These are phyloP conservation scores for Colletotrichum higginsianum DNA, from an alignment of 2,329 filamentous ascomycete species.

Conservation along the genomic window DNA sequence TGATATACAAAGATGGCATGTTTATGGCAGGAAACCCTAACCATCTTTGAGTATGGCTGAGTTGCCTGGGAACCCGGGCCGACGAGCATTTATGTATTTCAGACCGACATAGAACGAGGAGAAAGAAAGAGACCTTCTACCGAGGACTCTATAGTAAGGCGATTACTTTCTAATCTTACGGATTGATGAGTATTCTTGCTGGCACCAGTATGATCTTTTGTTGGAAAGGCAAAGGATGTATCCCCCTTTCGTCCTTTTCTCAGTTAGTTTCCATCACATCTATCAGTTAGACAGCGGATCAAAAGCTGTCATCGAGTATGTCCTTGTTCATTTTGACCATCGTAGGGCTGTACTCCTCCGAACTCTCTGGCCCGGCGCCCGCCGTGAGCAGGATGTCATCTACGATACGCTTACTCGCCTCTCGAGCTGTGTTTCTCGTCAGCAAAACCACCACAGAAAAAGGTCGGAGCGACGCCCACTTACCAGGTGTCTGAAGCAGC, in stretches of 20 bases:
- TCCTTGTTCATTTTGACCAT: slow-evolving; percentile 77
- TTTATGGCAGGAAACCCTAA: not conserved
- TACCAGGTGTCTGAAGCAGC: slow-evolving; percentile 84
- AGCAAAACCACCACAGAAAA: slow-evolving; percentile 7
- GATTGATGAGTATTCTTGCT: not conserved
- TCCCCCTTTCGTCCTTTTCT: not conserved
- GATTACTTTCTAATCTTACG: not conserved
- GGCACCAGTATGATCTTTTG: not conserved
- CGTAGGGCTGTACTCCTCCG: slow-evolving; percentile 75
- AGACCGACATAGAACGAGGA: not conserved
- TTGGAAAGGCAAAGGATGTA: too few species aligned
- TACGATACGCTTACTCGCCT: slow-evolving; percentile 86
- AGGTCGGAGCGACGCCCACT: slow-evolving; percentile 46
- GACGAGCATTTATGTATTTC: not conserved
- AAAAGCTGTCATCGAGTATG: slow-evolving; percentile 75
- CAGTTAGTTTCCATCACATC: not conserved
- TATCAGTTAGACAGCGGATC: slow-evolving; percentile 32
- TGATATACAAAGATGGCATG: not conserved
- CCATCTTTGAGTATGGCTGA: too few species aligned
- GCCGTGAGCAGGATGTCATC: slow-evolving; percentile 85
- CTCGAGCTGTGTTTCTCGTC: slow-evolving; percentile 69
- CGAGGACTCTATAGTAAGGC: not conserved
- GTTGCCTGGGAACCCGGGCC: not conserved
- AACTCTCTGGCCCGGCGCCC: slow-evolving; percentile 71
- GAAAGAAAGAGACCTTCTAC: not conserved